Conservation (phyloP, 2,329 filamentous ascomycete genomes). For the Apiospora phragmitis region DNA sequence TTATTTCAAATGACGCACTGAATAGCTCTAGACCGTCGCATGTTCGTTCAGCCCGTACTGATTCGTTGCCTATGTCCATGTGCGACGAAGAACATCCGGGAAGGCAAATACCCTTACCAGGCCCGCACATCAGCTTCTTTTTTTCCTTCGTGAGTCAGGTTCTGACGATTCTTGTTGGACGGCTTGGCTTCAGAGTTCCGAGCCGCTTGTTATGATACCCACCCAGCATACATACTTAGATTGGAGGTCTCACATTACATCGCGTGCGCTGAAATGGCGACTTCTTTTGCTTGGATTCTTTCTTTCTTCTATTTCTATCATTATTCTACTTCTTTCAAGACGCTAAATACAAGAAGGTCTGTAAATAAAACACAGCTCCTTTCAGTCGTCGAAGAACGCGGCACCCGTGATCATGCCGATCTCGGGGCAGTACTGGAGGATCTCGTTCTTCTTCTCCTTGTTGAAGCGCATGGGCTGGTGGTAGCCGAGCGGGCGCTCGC, state of each 20-base stretch:
- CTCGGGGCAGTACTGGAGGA: constrained; percentile 33
- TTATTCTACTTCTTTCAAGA: neutral
- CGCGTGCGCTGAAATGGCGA: neutral
- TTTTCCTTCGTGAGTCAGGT: neutral
- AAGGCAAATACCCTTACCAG: neutral
- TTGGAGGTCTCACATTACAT: neutral
- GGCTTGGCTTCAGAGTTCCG: neutral
- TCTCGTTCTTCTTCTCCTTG: constrained; percentile 24
- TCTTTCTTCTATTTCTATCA: neutral
- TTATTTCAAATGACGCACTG: neutral
- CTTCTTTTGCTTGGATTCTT: neutral
- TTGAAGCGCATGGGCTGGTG: constrained; percentile 28
- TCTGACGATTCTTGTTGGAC: neutral
- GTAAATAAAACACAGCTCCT: neutral
- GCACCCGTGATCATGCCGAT: constrained; percentile 22
- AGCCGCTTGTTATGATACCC: neutral
- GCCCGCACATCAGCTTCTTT: neutral
- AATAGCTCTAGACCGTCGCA: neutral
- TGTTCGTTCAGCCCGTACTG: neutral
- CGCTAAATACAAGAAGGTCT: neutral
- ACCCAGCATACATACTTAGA: neutral
- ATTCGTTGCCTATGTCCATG: neutral
- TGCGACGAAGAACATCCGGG: neutral
- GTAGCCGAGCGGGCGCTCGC: constrained; percentile 30
- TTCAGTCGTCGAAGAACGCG: neutral